Evolutionary conservation across 768 basidiomycete species (phyloP).

Genomic region (Filobasidium wieringae): DNA sequence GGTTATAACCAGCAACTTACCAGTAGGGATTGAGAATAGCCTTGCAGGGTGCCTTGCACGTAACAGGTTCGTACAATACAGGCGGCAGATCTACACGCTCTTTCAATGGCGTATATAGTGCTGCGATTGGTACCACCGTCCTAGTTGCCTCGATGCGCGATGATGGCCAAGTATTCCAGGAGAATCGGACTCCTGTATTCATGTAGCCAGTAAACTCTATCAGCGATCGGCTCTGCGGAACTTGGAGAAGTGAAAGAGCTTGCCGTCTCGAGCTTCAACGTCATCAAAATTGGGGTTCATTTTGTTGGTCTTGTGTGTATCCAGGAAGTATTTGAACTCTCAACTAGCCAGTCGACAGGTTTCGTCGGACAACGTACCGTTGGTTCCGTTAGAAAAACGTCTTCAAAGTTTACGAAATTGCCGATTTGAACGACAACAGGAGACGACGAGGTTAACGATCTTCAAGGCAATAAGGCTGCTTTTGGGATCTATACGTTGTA

Average conservation of each 20-base stretch:
- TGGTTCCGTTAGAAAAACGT: no score
- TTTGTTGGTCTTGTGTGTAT: neutral
- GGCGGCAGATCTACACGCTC: conserved; percentile 86
- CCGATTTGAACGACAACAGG: no score
- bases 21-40: conserved; percentile 97
- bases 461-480: no score
- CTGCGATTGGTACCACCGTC: conserved; percentile 96
- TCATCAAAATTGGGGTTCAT: conserved; percentile 65
- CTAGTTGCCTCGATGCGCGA: conserved; percentile 95
- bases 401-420: no score
- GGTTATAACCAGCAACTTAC: conserved; percentile 43
- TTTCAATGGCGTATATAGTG: conserved; percentile 91
- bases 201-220: neutral
- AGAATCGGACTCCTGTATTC: conserved; percentile 71
- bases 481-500: no score
- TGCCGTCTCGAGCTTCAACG: conserved; percentile 92
- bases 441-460: no score
- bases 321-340: no score
- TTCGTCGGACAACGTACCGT: no score
- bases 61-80: conserved; percentile 94
- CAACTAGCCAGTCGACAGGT: no score
- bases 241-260: conserved; percentile 22
- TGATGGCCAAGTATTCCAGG: conserved; percentile 99
- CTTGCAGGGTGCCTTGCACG: conserved; percentile 94
- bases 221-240: neutral